Percentiles rank a stretch among this genome's conserved stretches.
phyloP scores from a whole-genome alignment of 1,284 basidiomycete species.

The Moniliella sp. region DNA sequence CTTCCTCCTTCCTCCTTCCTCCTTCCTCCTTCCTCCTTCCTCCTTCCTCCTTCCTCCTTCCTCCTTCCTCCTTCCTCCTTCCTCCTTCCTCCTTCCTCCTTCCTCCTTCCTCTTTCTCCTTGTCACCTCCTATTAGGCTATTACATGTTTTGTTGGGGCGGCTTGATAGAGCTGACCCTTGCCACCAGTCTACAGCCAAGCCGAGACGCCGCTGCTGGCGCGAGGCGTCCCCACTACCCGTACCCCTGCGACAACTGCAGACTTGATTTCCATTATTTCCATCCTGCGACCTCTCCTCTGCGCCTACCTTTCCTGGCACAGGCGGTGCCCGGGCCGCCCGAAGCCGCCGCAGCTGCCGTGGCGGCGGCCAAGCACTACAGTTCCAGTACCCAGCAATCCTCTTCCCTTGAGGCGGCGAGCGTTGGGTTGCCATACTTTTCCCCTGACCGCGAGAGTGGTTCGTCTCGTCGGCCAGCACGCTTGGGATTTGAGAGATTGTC shows the following conservation, averaged over 20 bases:
- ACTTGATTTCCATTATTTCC: constrained; percentile 24
- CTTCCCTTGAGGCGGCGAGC: neutral
- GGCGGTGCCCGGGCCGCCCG: too few species aligned
- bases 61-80: too few species aligned
- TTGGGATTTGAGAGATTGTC: constrained; percentile 23
- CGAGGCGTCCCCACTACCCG: constrained; percentile 24
- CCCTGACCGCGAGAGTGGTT: constrained; percentile 26
- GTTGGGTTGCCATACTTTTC: constrained; percentile 7
- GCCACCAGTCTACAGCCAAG: neutral
- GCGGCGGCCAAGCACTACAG: neutral
- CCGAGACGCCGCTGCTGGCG: constrained; percentile 15
- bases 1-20: too few species aligned
- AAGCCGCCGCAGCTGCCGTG: too few species aligned
- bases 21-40: too few species aligned
- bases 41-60: too few species aligned
- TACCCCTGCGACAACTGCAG: constrained; percentile 31
- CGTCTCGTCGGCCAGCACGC: constrained; percentile 27
- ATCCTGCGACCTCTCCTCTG: constrained; percentile 19
- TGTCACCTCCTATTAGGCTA: too few species aligned
- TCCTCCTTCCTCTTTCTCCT: too few species aligned
- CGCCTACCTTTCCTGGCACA: neutral
- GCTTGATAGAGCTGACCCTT: too few species aligned
- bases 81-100: too few species aligned
- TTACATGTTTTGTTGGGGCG: too few species aligned
- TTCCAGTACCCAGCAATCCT: too few species aligned